Conservation (phyloP, 225 moss, liverwort and hornwort genomes). For the Marchantia polymorpha region DNA sequence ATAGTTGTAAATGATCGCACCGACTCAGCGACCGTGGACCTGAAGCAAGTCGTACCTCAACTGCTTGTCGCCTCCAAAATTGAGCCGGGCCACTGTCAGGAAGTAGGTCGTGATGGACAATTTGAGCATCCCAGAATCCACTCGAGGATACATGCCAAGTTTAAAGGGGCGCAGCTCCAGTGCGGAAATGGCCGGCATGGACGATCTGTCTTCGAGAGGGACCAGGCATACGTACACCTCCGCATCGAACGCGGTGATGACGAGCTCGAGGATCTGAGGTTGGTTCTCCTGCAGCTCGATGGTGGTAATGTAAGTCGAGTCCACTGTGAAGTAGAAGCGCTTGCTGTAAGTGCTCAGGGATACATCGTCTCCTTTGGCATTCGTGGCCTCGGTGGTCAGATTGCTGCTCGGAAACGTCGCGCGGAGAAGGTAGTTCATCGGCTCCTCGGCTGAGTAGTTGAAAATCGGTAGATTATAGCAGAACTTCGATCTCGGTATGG, state of each 20-base stretch:
- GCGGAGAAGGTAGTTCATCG: neutral
- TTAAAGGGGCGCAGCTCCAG: slow-evolving; percentile 15
- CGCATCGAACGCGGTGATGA: neutral
- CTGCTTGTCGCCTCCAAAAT: neutral
- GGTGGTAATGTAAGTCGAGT: neutral
- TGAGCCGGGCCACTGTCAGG: neutral
- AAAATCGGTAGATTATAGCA: neutral
- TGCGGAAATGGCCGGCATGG: slow-evolving; percentile 22
- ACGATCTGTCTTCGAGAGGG: slow-evolving; percentile 13
- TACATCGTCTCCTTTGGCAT: neutral
- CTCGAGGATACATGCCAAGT: neutral
- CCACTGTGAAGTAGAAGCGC: slow-evolving; percentile 7
- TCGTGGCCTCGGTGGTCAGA: neutral
- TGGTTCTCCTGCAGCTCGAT: neutral
- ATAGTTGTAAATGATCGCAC: too few species aligned
- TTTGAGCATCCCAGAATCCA: neutral
- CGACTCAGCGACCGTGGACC: too few species aligned
- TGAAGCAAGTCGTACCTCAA: too few species aligned
- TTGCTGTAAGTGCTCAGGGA: too few species aligned
- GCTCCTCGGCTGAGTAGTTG: neutral
- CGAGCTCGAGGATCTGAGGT: neutral
- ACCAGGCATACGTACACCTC: slow-evolving; percentile 8
- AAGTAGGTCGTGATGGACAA: neutral
- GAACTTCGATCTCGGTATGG: neutral
- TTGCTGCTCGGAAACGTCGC: slow-evolving; percentile 17